Base-by-base conservation (phyloP, 345 rosid genomes). In the Cardamine occulta region DNA sequence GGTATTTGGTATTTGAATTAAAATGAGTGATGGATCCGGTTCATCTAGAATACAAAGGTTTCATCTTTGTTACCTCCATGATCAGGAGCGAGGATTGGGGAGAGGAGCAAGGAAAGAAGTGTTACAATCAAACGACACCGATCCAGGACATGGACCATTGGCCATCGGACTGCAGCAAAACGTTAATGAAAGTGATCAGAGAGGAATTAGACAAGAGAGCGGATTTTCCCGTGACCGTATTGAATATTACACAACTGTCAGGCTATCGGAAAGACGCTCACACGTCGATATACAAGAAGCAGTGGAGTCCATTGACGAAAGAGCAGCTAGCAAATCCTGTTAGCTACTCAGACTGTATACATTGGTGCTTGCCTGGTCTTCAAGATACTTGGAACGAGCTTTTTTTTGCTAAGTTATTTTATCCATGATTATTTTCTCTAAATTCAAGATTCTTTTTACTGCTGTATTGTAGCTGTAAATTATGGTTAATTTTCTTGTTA, bases 371-470 rank as follows among this genome's bases (percentile, higher is more conserved):
- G 70, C 97, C 98, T 19, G 98, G 98, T 17, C 84, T 91, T 34
- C 98, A 88, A 66, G 98, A 93, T 82, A 85, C 90, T 37, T 93
- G 97, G 98, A 93, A 93, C 61, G 97, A 91, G 65, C 94, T 93
- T 62, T 79, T 91, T 47, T 91, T 82, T 74, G 73, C 96, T 13
- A 89, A 88, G 79, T 77, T 91, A 11, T 91, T 93, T 68, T 91
- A 87, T 79, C 91, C 93, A 48, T 86, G 75, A 83, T 79, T 74
- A 40, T 32, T 74, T 71, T 52, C 15, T 15, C 19, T 40, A 28
- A n/a, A 37, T 26, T 47, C 28, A 14, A 9, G 8, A 54, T 64
- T 73, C 5, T 21, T 39, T 15, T 35, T 57, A 45, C 31, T 13
- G 57, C 39, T 58, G 31, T 28, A 28, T 28, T 28, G 31, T 66